Base-by-base conservation (phyloP, 75 land plant species). In the Ceratopteris richardii region DNA sequence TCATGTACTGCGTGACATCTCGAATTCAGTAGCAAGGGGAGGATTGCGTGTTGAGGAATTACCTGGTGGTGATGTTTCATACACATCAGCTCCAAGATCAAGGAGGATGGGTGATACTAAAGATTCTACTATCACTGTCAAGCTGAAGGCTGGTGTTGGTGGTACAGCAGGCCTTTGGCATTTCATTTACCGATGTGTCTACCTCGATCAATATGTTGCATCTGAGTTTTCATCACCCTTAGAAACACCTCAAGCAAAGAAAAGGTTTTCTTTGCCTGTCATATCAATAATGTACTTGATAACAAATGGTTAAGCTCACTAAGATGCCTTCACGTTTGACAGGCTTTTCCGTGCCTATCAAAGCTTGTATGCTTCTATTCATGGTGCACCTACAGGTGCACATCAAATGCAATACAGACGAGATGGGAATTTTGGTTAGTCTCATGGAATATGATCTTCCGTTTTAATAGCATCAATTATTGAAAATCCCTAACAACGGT, bases 161-260 rank as follows among this genome's bases (percentile, higher is more conserved):
- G 99, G 99, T 31, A 86, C 91, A 42, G 76, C 75, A 74, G 99
- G 99, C 56, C 86, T 94, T 29, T 94, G 88, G 96, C 96, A 94
- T 84, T 94, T 94, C 36, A 86, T 94, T 27, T 94, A 94, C 66
- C 69, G 85, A 29, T 90, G 88, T 66, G 80, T 81, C 36, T 79
- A 75, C 66, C 75, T 94, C 50, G 86, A 86, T 51, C 99, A 94
- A 60, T 94, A 90, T 80, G 96, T 90, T 18, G 78, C 96, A 20
- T 94, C 99, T 56, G 99, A 90, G 60, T 94, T 81, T 65, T 79
- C 96, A 30, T 66, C 96, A 29, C 88, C 96, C 5, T 24, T 90
- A 43, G 76, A 69, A 20, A 71, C 46, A 54, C 57, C 56, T 1
- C 41, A 37, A 25, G 83, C 94, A 59, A 91, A 94, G 62, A 94